Evolutionary conservation across 192 early-diverging fungal species (phyloP), one percentile per base, ranked within the genome.

Genomic region (Paraglomus brasilianum): DNA sequence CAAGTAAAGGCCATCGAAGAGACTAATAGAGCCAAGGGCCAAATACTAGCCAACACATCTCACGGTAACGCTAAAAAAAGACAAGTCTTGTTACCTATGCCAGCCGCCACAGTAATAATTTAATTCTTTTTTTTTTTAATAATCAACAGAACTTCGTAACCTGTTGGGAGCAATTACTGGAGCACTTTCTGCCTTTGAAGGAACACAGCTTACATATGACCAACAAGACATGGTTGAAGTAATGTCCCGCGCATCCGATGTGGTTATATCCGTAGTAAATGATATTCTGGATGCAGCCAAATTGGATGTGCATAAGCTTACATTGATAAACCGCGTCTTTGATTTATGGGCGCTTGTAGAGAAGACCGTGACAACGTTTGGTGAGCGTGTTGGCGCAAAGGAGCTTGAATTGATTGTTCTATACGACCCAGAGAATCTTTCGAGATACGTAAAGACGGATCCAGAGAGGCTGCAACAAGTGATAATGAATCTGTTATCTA

Each of bases 401-500:
- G 30, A 30, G 30, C 72, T 80, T n/a, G 79, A 78, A 66, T 62
- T 86, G 55, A 72, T 77, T 17, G 77, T 84, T 48, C 14, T 47
- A 40, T 48, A 17, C 44, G 86, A 85, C 17, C 79, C 80, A 0
- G 69, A 71, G 41, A 73, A 81, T 21, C 70, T 85, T 41, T 57
- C 78, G 5, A 80, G 85, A 63, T 53, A 74, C 74, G 14, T 79
- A 72, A 63, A 62, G 47, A 19, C 44, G 14, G 53, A 15, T 71
- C 17, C 68, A 51, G 60, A 78, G 69, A 63, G 73, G 74, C 45
- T 77, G 0, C 78, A 75, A 42, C 80, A 78, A 30, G 67, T 82
- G 1, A 73, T 80, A 2, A 77, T 85, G 68, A 86, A 86, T 62
- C 51, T 86, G 36, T 78, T 85, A 13, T 76, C 80, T 8, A 86